Base-by-base conservation (phyloP, 306 rosid genomes). In the Macrotyloma uniflorum region DNA sequence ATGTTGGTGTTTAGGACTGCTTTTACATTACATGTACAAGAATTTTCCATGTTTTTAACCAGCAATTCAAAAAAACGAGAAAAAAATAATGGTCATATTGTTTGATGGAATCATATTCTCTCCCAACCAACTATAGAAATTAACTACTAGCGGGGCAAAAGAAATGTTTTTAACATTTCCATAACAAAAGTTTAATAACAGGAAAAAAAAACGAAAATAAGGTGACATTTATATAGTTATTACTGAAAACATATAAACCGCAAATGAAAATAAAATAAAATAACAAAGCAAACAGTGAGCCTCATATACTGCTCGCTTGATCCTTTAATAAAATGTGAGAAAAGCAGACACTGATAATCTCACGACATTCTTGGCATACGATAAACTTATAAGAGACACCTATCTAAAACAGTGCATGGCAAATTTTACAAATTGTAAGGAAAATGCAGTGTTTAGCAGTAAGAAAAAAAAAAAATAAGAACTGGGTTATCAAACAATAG, bases 401-500 rank as follows among this genome's bases (percentile, higher is more conserved):
- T 57, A 49, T 63, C 51, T 32, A 33, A 74, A 32, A 15, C 47
- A 23, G 61, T 2, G 65, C 66, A 57, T 55, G n/a, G 35, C 45
- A 55, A 28, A 35, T 57, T 74, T 3, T 49, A 68, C 30, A 66
- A 46, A 71, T 38, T 22, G 16, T 30, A 74, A 67, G 26, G 67
- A 46, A 80, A 68, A 50, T 46, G 22, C 26, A 14, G 57, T 12
- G 47, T 46, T 71, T n/a, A 18, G 19, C 26, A 68, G 67, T 45
- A 69, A 45, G 13, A 14, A 45, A 18, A 45, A 66, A 15, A 47
- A 35, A 20, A 65, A 65, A 11, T n/a, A 62, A 15, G n/a, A 32
- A 32, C 11, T 26, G 19, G 63, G 47, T 45, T 54, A 54, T 73
- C 53, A 66, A 80, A 80, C 12, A 64, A 49, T 16, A 35, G 46